phyloP scores from a whole-genome alignment of 352 stramenopile genomes.

The Pseudoperonospora humuli region DNA sequence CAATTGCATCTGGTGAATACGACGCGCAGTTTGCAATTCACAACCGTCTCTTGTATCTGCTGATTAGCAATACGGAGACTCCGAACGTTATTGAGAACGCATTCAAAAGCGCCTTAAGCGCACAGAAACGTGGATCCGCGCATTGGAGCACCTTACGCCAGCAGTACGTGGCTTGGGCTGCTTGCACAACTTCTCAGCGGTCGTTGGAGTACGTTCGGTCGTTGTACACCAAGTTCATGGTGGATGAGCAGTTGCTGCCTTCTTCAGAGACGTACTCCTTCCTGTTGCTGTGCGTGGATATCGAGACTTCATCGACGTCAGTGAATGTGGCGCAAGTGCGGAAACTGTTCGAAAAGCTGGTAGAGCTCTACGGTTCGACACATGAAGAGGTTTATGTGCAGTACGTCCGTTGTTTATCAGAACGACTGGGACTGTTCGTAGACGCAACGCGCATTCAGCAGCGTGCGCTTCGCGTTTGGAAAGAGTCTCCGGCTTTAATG shows the following conservation, averaged over 20 bases:
- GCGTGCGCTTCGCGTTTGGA: slow-evolving; percentile 58
- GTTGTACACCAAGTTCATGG: slow-evolving; percentile 64
- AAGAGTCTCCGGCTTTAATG: slow-evolving; percentile 44
- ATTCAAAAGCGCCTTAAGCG: slow-evolving; percentile 44
- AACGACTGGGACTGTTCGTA: slow-evolving; percentile 35
- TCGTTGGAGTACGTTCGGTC: slow-evolving; percentile 34
- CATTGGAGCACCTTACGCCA: slow-evolving; percentile 53
- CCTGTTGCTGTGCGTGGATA: slow-evolving; percentile 56
- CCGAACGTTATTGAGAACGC: slow-evolving; percentile 28
- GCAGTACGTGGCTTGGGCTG: slow-evolving; percentile 61
- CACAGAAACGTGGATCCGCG: slow-evolving; percentile 36
- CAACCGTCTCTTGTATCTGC: slow-evolving; percentile 47
- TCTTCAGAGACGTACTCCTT: slow-evolving; percentile 53
- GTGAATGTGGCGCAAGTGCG: slow-evolving; percentile 40
- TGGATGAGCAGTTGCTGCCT: slow-evolving; percentile 56
- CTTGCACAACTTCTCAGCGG: slow-evolving; percentile 14
- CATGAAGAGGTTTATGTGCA: slow-evolving; percentile 62
- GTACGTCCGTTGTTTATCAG: slow-evolving; percentile 45
- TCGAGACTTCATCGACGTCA: slow-evolving; percentile 44
- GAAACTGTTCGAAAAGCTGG: slow-evolving; percentile 72
- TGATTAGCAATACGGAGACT: slow-evolving; percentile 25
- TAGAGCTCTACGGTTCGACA: slow-evolving; percentile 60
- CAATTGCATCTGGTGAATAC: slow-evolving; percentile 31
- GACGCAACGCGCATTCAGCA: slow-evolving; percentile 67
- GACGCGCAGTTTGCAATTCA: slow-evolving; percentile 43